Evolutionary conservation across 257 asterid species (phyloP).

Genomic region (Leonotis leonurus): DNA sequence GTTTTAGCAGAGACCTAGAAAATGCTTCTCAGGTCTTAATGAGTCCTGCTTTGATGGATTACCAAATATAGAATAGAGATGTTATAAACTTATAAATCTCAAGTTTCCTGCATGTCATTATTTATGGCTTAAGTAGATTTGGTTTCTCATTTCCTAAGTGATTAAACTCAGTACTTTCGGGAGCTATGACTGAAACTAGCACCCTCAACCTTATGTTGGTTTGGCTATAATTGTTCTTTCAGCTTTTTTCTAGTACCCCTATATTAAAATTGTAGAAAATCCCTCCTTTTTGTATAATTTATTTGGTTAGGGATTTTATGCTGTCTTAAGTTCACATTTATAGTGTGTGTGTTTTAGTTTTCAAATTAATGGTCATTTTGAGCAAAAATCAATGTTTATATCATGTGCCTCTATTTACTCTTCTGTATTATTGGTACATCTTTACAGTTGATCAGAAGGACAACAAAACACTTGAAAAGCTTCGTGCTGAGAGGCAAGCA

Average conservation of each 20-base stretch:
- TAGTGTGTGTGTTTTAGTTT: background rate
- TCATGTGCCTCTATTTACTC: constrained; percentile 4
- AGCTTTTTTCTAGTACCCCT: background rate
- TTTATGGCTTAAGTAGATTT: background rate
- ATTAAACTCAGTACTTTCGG: background rate
- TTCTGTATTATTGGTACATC: background rate
- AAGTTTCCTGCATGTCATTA: background rate
- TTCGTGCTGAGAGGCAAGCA: constrained; percentile 76
- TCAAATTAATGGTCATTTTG: background rate
- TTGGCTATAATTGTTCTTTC: background rate
- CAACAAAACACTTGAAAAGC: constrained; percentile 65
- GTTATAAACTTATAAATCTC: background rate
- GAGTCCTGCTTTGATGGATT: background rate
- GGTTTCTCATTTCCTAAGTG: background rate
- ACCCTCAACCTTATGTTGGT: background rate
- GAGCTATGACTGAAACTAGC: background rate
- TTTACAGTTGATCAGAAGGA: constrained; percentile 72
- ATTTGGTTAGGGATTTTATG: background rate
- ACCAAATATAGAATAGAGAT: background rate
- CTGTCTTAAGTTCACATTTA: background rate
- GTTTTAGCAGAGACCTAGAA: background rate
- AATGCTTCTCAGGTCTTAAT: background rate
- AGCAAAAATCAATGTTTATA: no score
- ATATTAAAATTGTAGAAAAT: background rate
- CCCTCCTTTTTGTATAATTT: background rate